Base-by-base conservation (phyloP, 2,329 filamentous ascomycete genomes). In the Lasiodiplodia theobromae region DNA sequence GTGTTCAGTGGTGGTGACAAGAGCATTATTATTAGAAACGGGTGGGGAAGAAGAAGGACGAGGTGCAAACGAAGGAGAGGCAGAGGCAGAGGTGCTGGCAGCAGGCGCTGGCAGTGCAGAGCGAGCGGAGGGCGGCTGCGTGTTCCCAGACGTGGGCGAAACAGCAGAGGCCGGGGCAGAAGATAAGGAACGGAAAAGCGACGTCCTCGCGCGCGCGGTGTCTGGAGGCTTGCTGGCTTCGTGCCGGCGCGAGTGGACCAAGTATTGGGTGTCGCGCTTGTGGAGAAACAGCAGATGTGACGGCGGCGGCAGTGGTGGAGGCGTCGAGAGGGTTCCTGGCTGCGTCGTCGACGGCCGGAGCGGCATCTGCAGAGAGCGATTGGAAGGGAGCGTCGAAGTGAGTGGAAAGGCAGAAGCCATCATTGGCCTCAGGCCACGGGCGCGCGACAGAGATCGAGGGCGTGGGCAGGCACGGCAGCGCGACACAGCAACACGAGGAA, bases 1-100 rank as follows among this genome's bases (percentile, higher is more conserved):
- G 11, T 23, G 16, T 47, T 47, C 44, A 47, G 28, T 49, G 60
- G 28, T 64, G 44, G 14, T 21, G 60, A 52, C 60, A 51, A 37
- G 51, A 49, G 60, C 60, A 64, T 64, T 64, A 49, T 64, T 52
- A 52, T 52, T 64, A n/a, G 38, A 28, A 40, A 37, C 37, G 2
- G 54, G 28, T 12, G 58, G 28, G 16, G 58, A 44, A 23, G 58
- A 51, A 12, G 44, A 18, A 38, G 23, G 10, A 31, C 37, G 11
- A 37, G 28, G 11, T 11, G 44, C 44, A 47, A 21, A 47, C 10
- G 58, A 25, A 34, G 38, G n/a, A 14, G 37, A 60, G 38, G 14
- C 23, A 44, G 2, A 37, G 34, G 53, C 10, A 37, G 28, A 25
- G 21, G 25, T 7, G 52, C 47, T 7, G 47, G 47, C 47, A 40